Base-by-base conservation (phyloP, 1,139 yeast species). In the Yamadazyma dushanensis region DNA sequence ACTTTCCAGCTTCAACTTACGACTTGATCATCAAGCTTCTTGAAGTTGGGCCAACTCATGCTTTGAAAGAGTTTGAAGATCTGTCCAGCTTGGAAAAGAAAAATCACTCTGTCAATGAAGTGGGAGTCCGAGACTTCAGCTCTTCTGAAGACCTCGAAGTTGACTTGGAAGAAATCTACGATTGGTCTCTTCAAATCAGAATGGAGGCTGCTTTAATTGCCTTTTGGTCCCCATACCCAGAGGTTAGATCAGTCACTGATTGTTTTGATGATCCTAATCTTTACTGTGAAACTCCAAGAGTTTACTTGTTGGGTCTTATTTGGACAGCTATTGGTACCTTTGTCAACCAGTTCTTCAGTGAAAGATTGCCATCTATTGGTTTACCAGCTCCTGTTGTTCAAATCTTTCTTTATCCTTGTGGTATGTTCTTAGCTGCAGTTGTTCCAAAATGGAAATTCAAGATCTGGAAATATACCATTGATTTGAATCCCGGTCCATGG, bases 151-250 rank as follows among this genome's bases (percentile, higher is more conserved):
- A 10, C 74, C 74, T 46, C 74, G 34, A 80, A 73, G 3, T 46
- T 67, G 25, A 38, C 72, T 25, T 76, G 9, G 26, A 22, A 14
- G 19, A 24, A 14, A 20, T 43, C 8, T 30, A 37, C 29, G 54
- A 61, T 21, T 63, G 66, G 55, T 52, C 50, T 11, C 54, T 70
- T 28, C 62, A 62, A 40, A 52, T 53, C 2, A 63, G 59, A 39
- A 49, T 71, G 27, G 66, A 67, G 37, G 82, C 81, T 1, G 70
- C 68, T 8, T 54, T 80, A 34, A 58, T 74, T 35, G 63, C 72
- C 31, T 78, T 63, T 50, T 74, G 72, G 55, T 79, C 85, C 1
- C 83, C 84, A 1, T 81, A 81, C 50, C 78, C 82, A 3, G 85
- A 80, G 53, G 84, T 81, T 2, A 66, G 87, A 43, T 66, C 86